A percentile compares a stretch with the other conserved stretches of the same genome.
Conservation (phyloP, 2,329 filamentous ascomycete species). For the Apiospora sp. region DNA sequence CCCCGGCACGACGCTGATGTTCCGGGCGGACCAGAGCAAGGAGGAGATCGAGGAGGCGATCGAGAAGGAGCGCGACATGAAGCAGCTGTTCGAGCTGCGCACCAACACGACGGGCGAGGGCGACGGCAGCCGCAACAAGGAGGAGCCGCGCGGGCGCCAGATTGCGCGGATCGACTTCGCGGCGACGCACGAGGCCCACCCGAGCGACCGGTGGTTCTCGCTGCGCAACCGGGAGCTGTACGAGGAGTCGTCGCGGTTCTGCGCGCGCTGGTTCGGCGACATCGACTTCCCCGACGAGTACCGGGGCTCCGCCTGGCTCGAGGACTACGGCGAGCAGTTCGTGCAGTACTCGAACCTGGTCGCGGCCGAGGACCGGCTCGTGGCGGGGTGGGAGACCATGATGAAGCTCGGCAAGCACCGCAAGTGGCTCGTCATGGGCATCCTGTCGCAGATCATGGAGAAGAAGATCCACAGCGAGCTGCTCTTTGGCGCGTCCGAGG, state of each 20-base stretch:
- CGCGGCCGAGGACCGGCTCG: constrained; percentile 45
- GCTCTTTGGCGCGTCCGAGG: constrained; percentile 48
- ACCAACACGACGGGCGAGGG: neutral
- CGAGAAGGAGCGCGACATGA: neutral
- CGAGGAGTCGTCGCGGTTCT: constrained; percentile 35
- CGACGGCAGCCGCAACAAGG: neutral
- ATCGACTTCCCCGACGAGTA: constrained; percentile 33
- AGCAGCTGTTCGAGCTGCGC: neutral
- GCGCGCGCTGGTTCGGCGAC: constrained; percentile 38
- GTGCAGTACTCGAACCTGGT: constrained; percentile 43
- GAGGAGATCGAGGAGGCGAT: neutral
- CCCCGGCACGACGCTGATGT: neutral
- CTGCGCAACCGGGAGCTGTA: constrained; percentile 40
- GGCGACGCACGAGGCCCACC: constrained; percentile 34
- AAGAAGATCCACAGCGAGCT: constrained; percentile 48
- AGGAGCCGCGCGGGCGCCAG: constrained; percentile 28
- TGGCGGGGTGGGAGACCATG: constrained; percentile 46
- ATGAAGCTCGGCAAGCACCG: constrained; percentile 41
- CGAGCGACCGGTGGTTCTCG: constrained; percentile 36
- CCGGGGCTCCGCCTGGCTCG: constrained; percentile 36
- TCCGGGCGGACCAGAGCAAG: neutral
- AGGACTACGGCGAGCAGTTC: constrained; percentile 42
- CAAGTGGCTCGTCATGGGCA: constrained; percentile 45
- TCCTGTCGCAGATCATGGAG: constrained; percentile 49
- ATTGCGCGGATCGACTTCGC: constrained; percentile 37